Base-by-base conservation (phyloP, 1,284 basidiomycete species). In the Rhizoctonia solani region DNA sequence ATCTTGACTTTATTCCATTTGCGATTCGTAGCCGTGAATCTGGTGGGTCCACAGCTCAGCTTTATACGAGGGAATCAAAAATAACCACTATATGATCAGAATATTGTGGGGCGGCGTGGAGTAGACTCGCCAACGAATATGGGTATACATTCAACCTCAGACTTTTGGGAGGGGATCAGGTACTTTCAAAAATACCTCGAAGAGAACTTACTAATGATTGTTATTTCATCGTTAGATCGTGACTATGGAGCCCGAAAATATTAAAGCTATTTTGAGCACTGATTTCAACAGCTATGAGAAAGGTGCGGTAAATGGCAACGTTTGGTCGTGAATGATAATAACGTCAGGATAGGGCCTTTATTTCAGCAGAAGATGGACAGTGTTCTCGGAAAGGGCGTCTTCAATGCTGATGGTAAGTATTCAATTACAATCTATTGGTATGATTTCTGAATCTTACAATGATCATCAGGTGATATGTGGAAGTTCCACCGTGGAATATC, bases 241-340 rank as follows among this genome's bases (percentile, higher is more conserved):
- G 37, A 77, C 76, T 0, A 53, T 59, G 0, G 76, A 77, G 41
- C 76, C 76, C 0, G 74, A 76, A 9, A 70, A 75, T 50, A 72
- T 76, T 67, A 77, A 77, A 69, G 74, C 30, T 16, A 19, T 65
- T 1, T 41, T 65, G 13, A 50, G 67, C 4, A 68, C 69, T 4
- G 59, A 71, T 16, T 71, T 73, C 50, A 44, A 66, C 19, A 66
- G 56, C 49, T 71, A 70, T 50, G 66, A 71, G 41, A 75, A 75
- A 54, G 72, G 75, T 6, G 37, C 70, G 61, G 21, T 4, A 46
- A 8, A 8, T 8, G 8, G 9, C 16, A 8, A 46, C 19, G 9
- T 21, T 42, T 19, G n/a, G 21, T 32, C 11, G 3, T 5, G 9
- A 37, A 23, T 27, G 19, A 16, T 29, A 11, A n/a, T 34, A 16